A percentile compares a stretch with the other conserved stretches of the same genome.
Evolutionary conservation across 495 filamentous ascomycete species (phyloP).

Genomic region (Penicillium desertorum): DNA sequence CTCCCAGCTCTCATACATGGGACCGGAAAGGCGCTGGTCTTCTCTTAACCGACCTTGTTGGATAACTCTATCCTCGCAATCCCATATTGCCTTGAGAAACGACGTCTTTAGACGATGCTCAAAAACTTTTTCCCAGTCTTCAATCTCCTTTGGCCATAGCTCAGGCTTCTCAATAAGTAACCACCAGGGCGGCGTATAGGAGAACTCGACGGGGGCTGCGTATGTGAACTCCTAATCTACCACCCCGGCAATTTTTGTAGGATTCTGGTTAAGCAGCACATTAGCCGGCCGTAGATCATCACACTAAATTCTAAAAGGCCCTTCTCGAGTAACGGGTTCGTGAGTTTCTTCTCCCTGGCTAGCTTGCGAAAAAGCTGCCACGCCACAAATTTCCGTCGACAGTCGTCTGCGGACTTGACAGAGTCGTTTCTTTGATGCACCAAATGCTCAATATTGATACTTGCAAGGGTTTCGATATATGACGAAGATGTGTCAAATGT

Average conservation of each 20-base stretch:
- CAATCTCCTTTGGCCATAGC: conserved; percentile 1
- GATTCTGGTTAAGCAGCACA: conserved; percentile 21
- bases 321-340: conserved; percentile 8
- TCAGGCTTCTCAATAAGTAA: conserved; percentile 12
- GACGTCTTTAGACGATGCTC: not conserved
- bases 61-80: not conserved
- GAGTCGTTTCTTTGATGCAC: conserved; percentile 7
- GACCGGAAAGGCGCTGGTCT: not conserved
- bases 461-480: not conserved
- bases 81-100: not conserved
- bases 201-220: conserved; percentile 16
- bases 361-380: conserved; percentile 38
- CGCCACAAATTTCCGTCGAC: conserved; percentile 42
- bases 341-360: conserved; percentile 25
- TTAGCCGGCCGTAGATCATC: conserved; percentile 33
- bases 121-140: not conserved
- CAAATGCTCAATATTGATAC: not conserved
- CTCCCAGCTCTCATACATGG: not conserved
- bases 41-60: not conserved
- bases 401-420: conserved; percentile 37
- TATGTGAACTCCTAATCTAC: conserved; percentile 23
- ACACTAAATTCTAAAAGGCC: conserved; percentile 31
- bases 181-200: conserved; percentile 16
- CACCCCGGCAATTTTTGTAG: conserved; percentile 6
- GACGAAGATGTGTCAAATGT: conserved; percentile 11